phyloP scores from a whole-genome alignment of 305 asterid genomes.

The Fraxinus paxiana region DNA sequence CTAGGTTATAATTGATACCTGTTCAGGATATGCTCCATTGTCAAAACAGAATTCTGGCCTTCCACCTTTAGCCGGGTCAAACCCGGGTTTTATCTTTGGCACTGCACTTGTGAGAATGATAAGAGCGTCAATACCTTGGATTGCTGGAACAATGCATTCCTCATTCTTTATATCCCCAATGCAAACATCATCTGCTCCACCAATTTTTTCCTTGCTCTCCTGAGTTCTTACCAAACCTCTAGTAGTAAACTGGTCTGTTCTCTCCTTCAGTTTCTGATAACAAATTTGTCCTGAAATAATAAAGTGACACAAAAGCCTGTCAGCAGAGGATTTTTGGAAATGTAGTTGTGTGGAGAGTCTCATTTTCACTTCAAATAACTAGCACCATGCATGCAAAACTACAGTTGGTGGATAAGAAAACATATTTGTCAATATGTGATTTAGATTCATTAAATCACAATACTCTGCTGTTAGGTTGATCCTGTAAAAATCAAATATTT shows the following conservation, averaged over 20 bases:
- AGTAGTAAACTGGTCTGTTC: constrained; percentile 43
- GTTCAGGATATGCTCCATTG: constrained; percentile 76
- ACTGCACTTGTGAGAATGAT: constrained; percentile 86
- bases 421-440: not conserved
- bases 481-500: not conserved
- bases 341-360: not conserved
- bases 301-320: not conserved
- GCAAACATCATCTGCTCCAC: constrained; percentile 73
- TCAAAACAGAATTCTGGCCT: constrained; percentile 83
- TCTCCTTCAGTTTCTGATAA: constrained; percentile 82
- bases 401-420: not conserved
- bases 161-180: constrained; percentile 63
- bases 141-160: constrained; percentile 57
- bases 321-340: not conserved
- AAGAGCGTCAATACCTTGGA: constrained; percentile 72
- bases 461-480: not conserved
- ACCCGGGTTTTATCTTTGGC: constrained; percentile 86
- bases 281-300: constrained; percentile 63
- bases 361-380: not conserved
- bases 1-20: constrained; percentile 36
- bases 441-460: not conserved
- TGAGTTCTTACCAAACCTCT: constrained; percentile 79
- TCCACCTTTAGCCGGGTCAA: constrained; percentile 73
- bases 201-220: constrained; percentile 81
- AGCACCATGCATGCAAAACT: not conserved